A percentile compares a stretch with the other conserved stretches of the same genome.
Conservation (phyloP, 495 filamentous ascomycete species). For the Cairneyella variabilis region DNA sequence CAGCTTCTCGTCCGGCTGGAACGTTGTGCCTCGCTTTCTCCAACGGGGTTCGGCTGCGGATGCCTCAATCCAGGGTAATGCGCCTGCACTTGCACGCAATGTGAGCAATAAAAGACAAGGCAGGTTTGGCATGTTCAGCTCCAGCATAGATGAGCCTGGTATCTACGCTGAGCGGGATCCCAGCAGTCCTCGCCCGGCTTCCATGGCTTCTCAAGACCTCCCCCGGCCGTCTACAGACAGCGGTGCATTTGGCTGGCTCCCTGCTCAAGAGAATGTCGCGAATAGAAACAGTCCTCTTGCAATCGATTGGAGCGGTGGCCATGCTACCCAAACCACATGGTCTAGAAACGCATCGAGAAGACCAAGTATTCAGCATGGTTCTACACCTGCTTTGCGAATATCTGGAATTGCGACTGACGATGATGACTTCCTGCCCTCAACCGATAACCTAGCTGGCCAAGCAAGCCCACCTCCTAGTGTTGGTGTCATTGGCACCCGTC, state of each 20-base stretch:
- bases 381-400: constrained; percentile 34
- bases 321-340: constrained; percentile 44
- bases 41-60: constrained; percentile 35
- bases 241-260: constrained; percentile 62
- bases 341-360: constrained; percentile 53
- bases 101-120: constrained; percentile 31
- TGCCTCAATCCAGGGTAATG: constrained; percentile 29
- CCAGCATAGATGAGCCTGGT: constrained; percentile 53
- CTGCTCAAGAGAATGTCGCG: constrained; percentile 41
- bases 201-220: constrained; percentile 75
- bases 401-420: constrained; percentile 24
- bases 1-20: constrained; percentile 48
- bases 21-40: constrained; percentile 44
- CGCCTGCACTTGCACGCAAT: constrained; percentile 39
- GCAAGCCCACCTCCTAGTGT: constrained; percentile 22
- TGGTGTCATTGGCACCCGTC: constrained; percentile 30
- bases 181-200: constrained; percentile 70
- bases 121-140: constrained; percentile 58
- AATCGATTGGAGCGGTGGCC: constrained; percentile 55
- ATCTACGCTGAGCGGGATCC: constrained; percentile 57
- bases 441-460: constrained; percentile 12
- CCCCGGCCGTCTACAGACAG: constrained; percentile 80
- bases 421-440: constrained; percentile 24
- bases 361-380: constrained; percentile 53
- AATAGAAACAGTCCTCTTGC: constrained; percentile 52